Evolutionary conservation across 441 rosid genomes (phyloP), one percentile per base, ranked within the genome.

Genomic region (Aleurites moluccanus): DNA sequence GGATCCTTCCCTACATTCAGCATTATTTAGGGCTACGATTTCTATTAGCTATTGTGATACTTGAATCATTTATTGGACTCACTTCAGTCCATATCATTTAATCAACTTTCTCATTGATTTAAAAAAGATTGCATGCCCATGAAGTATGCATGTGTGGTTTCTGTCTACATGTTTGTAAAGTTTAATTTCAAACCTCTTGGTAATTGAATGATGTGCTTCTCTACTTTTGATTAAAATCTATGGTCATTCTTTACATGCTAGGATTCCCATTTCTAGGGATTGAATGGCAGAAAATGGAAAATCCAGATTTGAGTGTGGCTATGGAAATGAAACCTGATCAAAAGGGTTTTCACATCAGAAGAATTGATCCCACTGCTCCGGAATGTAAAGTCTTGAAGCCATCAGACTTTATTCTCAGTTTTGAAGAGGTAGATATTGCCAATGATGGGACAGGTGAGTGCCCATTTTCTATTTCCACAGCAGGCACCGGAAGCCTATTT

Each of bases 261-360:
- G 99, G 98, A 33, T 92, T 95, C 77, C 98, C 98, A 14, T 78
- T 87, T 75, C 92, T 95, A 74, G 98, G 97, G 28, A 83, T 95
- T 83, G 94, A 91, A 84, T 93, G 98, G 98, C 98, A 93, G 87
- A 95, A 93, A 81, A 93, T 95, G 97, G 99, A 95, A 77, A 95
- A 95, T 83, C 96, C 98, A 27, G 96, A 90, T 81, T 67, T 95
- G 79, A 91, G 96, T 35, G 64, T 81, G 79, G 82, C 93, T 75
- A 84, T 93, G 93, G 95, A 97, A 28, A 93, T 95, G 99, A 78
- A 71, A 70, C 69, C 91, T 71, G 87, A 89, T 80, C 95, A 90
- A 77, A 95, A 93, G 88, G 98, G 98, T 68, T 97, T 95, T 57
- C 91, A 93, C 38, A 84, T 95, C 47, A 93, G 86, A 86, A 90